Evolutionary conservation across 2,329 filamentous ascomycete species (phyloP), one percentile per base, ranked within the genome.

Genomic region (Alternaria gansuensis): DNA sequence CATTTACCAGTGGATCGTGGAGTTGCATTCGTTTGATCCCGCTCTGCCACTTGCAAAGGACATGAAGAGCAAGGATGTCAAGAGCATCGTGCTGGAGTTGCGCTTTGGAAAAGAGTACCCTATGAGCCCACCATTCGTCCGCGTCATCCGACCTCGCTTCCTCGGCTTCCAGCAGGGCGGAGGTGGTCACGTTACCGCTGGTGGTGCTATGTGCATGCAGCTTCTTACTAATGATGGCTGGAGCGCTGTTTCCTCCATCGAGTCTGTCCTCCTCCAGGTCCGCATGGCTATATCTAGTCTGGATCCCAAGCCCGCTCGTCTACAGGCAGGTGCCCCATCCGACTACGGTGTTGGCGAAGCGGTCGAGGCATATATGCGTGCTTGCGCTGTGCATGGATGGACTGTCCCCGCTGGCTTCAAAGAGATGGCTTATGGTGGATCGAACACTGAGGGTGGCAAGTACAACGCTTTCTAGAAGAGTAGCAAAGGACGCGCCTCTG

Each of bases 1-100:
- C 69, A 83, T 93, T 62, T 97, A 95, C 70, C 92, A 96, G 70
- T 96, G 93, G 93, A 92, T 96, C 58, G 88, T 96, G 5, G 91
- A 97, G 75, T 81, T 97, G 1, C 93, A 97, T 75, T 91, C 89
- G 41, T 96, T 97, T 69, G 89, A 92, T 24, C 64, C 79, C 0
- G 74, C 79, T 1, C 82, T 95, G 0, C 91, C 90, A 0, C 81
- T 97, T 1, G 88, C 90, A 0, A 73, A 84, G 52, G 93, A 97
- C 71, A 92, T 97, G 87, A 87, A 88, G 73, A 68, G 74, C 2
- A 82, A 80, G 1, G 82, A 81, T 0, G 67, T 90, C 56, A 85
- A 82, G 23, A 93, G 90, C 70, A 81, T 97, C 37, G 87, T 96
- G 0, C 77, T 96, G 10, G 93, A 97, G 77, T 80, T 97, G 40